A percentile compares a stretch with the other conserved stretches of the same genome.
Evolutionary conservation across 306 rosid genomes (phyloP).

Genomic region (Glycine soja): DNA sequence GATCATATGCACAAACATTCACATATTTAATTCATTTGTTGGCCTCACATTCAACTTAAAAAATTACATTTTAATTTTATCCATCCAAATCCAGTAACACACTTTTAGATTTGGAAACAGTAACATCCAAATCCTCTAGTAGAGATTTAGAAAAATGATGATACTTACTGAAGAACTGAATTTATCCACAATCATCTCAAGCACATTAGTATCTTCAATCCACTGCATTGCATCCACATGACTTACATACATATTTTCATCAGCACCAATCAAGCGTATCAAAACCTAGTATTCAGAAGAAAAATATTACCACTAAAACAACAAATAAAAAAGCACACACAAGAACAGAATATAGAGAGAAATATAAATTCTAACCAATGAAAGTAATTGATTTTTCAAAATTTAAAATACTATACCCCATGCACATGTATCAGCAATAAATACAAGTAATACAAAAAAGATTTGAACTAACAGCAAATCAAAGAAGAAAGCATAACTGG

Average conservation of each 20-base stretch:
- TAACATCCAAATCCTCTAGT: constrained; percentile 4
- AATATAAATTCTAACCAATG: neutral
- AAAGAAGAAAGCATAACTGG: constrained; percentile 14
- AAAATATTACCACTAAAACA: constrained; percentile 24
- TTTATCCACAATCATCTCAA: constrained; percentile 98
- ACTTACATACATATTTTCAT: constrained; percentile 89
- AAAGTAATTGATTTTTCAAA: neutral
- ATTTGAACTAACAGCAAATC: constrained; percentile 36
- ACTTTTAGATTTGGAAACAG: neutral
- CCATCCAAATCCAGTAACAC: constrained; percentile 11
- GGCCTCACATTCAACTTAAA: constrained; percentile 3
- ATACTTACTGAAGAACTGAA: constrained; percentile 92
- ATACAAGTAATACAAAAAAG: neutral
- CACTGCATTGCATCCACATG: constrained; percentile 86
- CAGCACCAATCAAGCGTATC: constrained; percentile 95
- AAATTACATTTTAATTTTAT: neutral
- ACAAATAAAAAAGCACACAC: constrained; percentile 13
- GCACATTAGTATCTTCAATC: constrained; percentile 87
- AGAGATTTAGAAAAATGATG: neutral
- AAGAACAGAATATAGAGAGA: neutral
- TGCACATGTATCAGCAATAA: neutral
- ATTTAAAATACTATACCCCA: neutral
- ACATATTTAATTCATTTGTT: neutral
- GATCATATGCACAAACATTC: constrained; percentile 14
- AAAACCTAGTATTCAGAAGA: constrained; percentile 69